Conservation (phyloP, 305 asterid species). For the Coffea humblotiana region DNA sequence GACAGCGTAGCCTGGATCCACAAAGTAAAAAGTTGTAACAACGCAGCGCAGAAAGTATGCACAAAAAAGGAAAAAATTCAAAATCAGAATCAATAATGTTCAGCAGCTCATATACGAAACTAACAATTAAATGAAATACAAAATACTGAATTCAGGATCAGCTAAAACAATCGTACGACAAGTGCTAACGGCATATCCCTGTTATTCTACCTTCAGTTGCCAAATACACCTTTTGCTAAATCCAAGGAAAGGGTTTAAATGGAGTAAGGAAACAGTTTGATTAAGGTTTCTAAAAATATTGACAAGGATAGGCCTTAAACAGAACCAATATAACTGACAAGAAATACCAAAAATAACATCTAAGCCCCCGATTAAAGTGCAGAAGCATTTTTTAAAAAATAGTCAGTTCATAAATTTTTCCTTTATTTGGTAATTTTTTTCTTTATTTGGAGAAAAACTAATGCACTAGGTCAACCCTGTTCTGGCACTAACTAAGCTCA, state of each 20-base stretch:
- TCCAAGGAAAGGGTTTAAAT: background rate
- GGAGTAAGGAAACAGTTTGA: background rate
- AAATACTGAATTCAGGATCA: background rate
- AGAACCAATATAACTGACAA: background rate
- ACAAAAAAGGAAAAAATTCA: background rate
- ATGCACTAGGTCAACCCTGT: background rate
- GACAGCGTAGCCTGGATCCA: constrained; percentile 64
- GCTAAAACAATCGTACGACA: background rate
- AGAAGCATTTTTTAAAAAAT: background rate
- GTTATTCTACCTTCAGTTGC: background rate
- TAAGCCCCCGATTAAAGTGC: background rate
- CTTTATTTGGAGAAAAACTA: background rate
- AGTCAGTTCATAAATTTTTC: background rate
- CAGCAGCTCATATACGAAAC: background rate
- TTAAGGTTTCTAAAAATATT: background rate
- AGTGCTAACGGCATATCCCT: background rate
- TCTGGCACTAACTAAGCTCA: constrained; percentile 27
- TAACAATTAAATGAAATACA: background rate
- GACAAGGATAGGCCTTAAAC: background rate
- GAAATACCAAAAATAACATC: background rate
- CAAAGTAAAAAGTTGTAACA: constrained; percentile 33
- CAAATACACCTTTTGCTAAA: background rate
- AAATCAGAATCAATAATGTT: background rate
- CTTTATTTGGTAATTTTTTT: background rate
- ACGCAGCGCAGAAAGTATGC: constrained; percentile 5